Base-by-base conservation (phyloP, 1,284 basidiomycete species). In the Thecaphora thlaspeos region DNA sequence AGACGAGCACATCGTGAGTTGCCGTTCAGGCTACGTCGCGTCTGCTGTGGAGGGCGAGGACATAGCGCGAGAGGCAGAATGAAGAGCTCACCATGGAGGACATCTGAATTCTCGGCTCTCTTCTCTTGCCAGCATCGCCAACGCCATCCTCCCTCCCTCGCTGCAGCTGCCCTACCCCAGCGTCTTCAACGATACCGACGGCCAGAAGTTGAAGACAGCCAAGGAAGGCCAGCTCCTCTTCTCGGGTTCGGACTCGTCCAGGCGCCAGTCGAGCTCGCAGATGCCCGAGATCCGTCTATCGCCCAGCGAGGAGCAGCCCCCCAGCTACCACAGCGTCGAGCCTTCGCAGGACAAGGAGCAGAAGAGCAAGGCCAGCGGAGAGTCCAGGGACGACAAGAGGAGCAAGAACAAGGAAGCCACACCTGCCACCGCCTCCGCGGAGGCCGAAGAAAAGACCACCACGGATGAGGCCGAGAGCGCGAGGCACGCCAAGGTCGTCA, bases 91-190 rank as follows among this genome's bases (percentile, higher is more conserved):
- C n/a, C n/a, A n/a, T n/a, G n/a, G n/a, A n/a, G n/a, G 26, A 28
- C 26, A 28, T 28, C 26, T 28, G 26, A 28, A 28, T 11, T 11
- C 26, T 28, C 26, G 26, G 7, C 26, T n/a, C n/a, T n/a, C n/a
- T n/a, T n/a, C n/a, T n/a, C 10, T 34, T 34, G 32, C 11, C 9
- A 34, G 32, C 9, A 26, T 63, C 3, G 34, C 42, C 39, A 63
- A 63, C 36, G 43, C 59, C 8, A 48, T 46, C 19, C 50, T 63
- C 15, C 61, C 61, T 34, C 41, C 49, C 0, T 41, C 49, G 41
- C 41, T 63, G 18, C 61, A 63, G 52, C 46, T 63, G 14, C 61
- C 61, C 3, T 59, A 59, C 19, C 61, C 61, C 3, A 54, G 49
- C 40, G 47, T 63, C n/a, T 63, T 55, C 36, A 28, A 43, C n/a